Conservation (phyloP, 1,284 basidiomycete species). For the Chalciporus sp. region DNA sequence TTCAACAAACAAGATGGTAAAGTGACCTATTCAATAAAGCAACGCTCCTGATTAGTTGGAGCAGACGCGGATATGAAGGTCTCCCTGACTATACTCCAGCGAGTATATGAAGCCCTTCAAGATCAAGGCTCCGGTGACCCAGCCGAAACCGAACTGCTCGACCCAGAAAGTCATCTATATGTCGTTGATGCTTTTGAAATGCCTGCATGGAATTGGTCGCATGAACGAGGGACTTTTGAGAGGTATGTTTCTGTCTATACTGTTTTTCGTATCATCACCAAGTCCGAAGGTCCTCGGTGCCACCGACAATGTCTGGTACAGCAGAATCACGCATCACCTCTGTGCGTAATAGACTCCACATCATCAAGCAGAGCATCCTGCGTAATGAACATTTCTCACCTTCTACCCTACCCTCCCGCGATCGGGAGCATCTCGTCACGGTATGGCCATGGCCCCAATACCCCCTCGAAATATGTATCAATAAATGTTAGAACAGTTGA, state of each 20-base stretch:
- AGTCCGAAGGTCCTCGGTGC: constrained; percentile 40
- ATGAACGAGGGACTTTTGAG: constrained; percentile 83
- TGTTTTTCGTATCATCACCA: constrained; percentile 10
- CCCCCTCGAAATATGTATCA: constrained; percentile 10
- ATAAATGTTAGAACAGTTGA: constrained; percentile 58
- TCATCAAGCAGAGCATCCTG: constrained; percentile 88
- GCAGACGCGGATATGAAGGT: constrained; percentile 84
- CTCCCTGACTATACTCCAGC: constrained; percentile 67
- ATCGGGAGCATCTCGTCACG: constrained; percentile 84
- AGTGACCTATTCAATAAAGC: constrained; percentile 24
- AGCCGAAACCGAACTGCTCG: constrained; percentile 65
- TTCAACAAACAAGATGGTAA: constrained; percentile 91
- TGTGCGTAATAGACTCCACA: constrained; percentile 80
- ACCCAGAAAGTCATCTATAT: constrained; percentile 84
- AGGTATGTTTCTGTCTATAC: constrained; percentile 48
- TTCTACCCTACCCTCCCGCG: constrained; percentile 85
- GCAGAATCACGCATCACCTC: constrained; percentile 79
- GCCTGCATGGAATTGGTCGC: constrained; percentile 90
- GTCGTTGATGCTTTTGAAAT: constrained; percentile 93
- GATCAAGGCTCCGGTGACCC: constrained; percentile 63
- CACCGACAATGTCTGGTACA: constrained; percentile 73
- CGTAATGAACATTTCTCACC: constrained; percentile 97
- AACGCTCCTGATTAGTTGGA: constrained; percentile 5
- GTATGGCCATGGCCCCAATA: constrained; percentile 44
- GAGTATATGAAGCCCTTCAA: constrained; percentile 84